phyloP scores from a whole-genome alignment of 164 flowering plant species.

The Vitis riparia region DNA sequence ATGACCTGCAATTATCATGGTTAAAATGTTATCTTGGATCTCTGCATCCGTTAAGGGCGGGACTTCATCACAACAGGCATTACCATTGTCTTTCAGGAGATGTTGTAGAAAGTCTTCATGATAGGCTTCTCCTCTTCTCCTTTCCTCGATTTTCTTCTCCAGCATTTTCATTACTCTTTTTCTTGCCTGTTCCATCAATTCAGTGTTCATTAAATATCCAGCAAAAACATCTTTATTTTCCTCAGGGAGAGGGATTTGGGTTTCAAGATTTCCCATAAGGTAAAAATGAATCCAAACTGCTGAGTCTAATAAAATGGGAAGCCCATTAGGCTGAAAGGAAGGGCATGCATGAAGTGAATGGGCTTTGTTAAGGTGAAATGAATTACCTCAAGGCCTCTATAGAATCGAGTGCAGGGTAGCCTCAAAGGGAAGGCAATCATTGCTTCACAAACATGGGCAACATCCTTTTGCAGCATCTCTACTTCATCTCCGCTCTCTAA shows the following conservation, averaged over 20 bases:
- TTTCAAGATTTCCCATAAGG: background rate
- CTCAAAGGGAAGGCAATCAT: conserved; percentile 60
- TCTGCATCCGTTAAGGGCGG: conserved; percentile 39
- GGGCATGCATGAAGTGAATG: too few relatives aligned
- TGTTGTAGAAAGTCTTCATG: conserved; percentile 47
- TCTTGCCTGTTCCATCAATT: conserved; percentile 39
- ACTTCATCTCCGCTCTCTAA: conserved; percentile 32
- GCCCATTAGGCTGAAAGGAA: too few relatives aligned
- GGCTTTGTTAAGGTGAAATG: too few relatives aligned
- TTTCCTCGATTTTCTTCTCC: conserved; percentile 28
- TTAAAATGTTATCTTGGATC: conserved; percentile 65
- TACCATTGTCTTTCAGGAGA: conserved; percentile 23
- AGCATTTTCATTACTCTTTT: conserved; percentile 37
- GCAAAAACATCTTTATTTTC: background rate
- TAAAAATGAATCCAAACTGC: too few relatives aligned
- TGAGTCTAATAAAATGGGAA: too few relatives aligned
- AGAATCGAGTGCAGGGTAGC: conserved; percentile 48
- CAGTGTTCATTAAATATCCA: background rate
- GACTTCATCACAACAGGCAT: conserved; percentile 3
- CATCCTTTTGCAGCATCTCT: conserved; percentile 34
- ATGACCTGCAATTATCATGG: conserved; percentile 67
- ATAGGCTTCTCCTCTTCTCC: conserved; percentile 25
- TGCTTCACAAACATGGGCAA: conserved; percentile 41
- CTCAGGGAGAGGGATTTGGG: background rate
- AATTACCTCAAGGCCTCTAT: conserved; percentile 51